Evolutionary conservation across 2,329 filamentous ascomycete genomes (phyloP), one percentile per base, ranked within the genome.

Genomic region (Raffaelea ambrosiae): DNA sequence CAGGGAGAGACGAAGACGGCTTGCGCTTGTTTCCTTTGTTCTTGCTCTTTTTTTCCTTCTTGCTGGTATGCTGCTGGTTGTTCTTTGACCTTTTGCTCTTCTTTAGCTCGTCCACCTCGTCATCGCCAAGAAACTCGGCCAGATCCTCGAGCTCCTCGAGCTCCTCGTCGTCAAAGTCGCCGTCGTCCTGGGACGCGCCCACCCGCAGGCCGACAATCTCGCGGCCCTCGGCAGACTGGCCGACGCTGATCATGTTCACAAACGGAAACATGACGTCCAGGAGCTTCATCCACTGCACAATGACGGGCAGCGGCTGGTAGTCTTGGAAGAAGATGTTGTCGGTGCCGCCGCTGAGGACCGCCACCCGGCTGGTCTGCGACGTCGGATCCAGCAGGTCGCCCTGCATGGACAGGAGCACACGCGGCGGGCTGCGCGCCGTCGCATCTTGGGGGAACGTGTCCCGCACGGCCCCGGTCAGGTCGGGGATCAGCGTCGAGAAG

Each of bases 251-350:
- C 89, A 83, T 0, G 82, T 39, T 20, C n/a, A 48, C 50, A 50
- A 51, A 83, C 0, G 88, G 84, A 62, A 96, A 97, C 78, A 97
- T 89, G 48, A 88, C 91, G 40, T 88, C 80, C 55, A 96, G 76
- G 36, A 96, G 76, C 43, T 81, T 82, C 84, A 97, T 90, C 93
- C 93, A 98, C 41, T 55, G 52, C 5, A 49, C 44, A 53, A 68
- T 63, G 41, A 88, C 89, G 3, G 85, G 81, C 20, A 94, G 72
- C 2, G 90, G 88, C 60, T 96, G 93, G 63, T 96, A 98, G 60
- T 96, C 82, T 45, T 81, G 78, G 67, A 98, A 97, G 69, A 96
- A 97, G 36, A 95, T 72, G 59, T 89, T 88, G 49, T 83, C 77
- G n/a, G 68, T 59, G 48, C 66, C 63, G n/a, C 45, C 31, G 33